Percentiles rank a stretch among this genome's conserved stretches.
Evolutionary conservation across 768 basidiomycete species (phyloP).

Genomic region (Suillus subluteus): DNA sequence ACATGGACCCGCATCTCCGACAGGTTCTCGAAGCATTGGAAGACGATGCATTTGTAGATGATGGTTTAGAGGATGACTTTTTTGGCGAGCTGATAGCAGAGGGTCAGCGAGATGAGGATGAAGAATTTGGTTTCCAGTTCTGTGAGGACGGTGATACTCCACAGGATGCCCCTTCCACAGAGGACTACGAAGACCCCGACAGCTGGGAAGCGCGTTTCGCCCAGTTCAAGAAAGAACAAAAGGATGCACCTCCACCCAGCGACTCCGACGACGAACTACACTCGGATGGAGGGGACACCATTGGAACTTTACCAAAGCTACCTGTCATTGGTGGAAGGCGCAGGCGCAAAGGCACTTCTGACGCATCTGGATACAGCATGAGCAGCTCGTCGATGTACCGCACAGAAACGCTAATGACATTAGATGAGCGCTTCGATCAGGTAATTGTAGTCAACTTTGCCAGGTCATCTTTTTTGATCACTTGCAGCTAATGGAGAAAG

Average conservation of each 20-base stretch:
- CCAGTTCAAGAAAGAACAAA: slow-evolving; percentile 67
- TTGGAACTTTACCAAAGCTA: slow-evolving; percentile 73
- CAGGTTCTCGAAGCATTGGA: slow-evolving; percentile 94
- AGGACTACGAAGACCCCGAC: slow-evolving; percentile 39
- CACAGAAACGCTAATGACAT: slow-evolving; percentile 82
- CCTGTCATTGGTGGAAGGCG: slow-evolving; percentile 81
- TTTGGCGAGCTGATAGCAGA: slow-evolving; percentile 72
- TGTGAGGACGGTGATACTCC: slow-evolving; percentile 44
- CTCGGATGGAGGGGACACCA: slow-evolving; percentile 80
- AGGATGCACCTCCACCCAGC: slow-evolving; percentile 22
- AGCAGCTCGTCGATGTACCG: slow-evolving; percentile 95
- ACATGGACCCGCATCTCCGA: slow-evolving; percentile 94
- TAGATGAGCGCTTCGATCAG: slow-evolving; percentile 95
- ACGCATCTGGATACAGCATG: slow-evolving; percentile 96
- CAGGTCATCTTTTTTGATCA: slow-evolving; percentile 3
- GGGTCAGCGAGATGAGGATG: slow-evolving; percentile 67
- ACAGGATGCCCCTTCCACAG: slow-evolving; percentile 28
- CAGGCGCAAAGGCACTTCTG: slow-evolving; percentile 72
- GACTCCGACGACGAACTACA: slow-evolving; percentile 56
- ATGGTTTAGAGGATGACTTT: slow-evolving; percentile 72
- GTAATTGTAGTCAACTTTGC: slow-evolving; percentile 42
- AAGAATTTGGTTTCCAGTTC: slow-evolving; percentile 70
- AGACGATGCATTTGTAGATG: slow-evolving; percentile 93
- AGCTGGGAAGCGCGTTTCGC: slow-evolving; percentile 84
- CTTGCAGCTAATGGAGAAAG: slow-evolving; percentile 69